Evolutionary conservation across 2,329 filamentous ascomycete genomes (phyloP).

Genomic region (Aureobasidium namibiae): DNA sequence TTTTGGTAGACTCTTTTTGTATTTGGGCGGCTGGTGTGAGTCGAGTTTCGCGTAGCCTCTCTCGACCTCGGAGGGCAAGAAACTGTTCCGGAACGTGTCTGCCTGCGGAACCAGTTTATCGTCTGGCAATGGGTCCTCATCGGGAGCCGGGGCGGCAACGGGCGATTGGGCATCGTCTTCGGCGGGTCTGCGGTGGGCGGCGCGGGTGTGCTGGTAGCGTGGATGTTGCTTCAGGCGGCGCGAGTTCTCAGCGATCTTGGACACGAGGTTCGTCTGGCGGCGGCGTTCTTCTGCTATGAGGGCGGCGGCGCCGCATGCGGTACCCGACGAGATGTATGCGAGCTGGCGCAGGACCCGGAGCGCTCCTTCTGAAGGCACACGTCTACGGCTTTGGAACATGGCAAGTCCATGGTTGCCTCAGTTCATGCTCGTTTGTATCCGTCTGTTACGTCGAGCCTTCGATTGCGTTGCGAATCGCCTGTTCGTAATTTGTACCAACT

Average conservation of each 20-base stretch:
- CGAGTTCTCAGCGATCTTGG: constrained; percentile 29
- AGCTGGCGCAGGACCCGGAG: constrained; percentile 30
- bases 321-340: constrained; percentile 31
- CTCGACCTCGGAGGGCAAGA: constrained; percentile 9
- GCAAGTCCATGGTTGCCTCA: constrained; percentile 15
- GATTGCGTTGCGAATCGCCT: background rate
- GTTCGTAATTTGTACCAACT: background rate
- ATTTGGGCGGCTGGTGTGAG: background rate
- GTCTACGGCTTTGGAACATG: constrained; percentile 25
- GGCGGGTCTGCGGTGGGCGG: background rate
- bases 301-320: constrained; percentile 27
- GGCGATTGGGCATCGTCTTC: background rate
- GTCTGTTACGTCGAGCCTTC: background rate
- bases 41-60: constrained; percentile 3
- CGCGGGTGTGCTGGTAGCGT: constrained; percentile 1
- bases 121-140: background rate
- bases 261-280: constrained; percentile 24
- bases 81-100: background rate
- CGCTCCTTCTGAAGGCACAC: constrained; percentile 28
- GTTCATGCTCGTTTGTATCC: background rate
- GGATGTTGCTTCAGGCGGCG: constrained; percentile 12
- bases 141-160: background rate
- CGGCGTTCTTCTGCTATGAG: constrained; percentile 29
- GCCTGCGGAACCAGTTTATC: background rate
- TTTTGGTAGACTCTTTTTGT: background rate